These are phyloP conservation scores for Salmacisia buchloeana DNA, from an alignment of 1,284 basidiomycete genomes.

Conservation along the genomic window DNA sequence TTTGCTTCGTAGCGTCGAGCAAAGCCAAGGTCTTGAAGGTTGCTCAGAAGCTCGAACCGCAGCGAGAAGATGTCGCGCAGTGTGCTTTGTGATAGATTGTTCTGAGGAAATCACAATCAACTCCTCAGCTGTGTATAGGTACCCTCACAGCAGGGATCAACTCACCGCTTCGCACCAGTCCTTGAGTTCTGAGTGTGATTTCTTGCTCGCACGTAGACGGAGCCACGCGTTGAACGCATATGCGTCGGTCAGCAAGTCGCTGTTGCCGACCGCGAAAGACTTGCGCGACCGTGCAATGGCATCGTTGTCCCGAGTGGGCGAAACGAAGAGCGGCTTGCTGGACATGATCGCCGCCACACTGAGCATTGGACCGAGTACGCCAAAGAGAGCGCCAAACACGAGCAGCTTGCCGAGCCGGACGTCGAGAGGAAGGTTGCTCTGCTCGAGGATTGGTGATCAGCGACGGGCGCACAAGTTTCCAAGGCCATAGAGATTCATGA, in stretches of 20 bases:
- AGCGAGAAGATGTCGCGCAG: constrained; percentile 76
- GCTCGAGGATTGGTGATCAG: constrained; percentile 6
- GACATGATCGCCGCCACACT: constrained; percentile 68
- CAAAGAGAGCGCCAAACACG: constrained; percentile 45
- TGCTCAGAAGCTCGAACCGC: constrained; percentile 69
- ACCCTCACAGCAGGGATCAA: no score
- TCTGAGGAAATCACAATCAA: constrained; percentile 54
- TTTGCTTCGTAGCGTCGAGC: constrained; percentile 48
- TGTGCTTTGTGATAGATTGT: constrained; percentile 72
- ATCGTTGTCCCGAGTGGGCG: constrained; percentile 74
- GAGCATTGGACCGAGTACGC: constrained; percentile 43
- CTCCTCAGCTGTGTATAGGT: no score
- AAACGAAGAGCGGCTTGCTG: constrained; percentile 77
- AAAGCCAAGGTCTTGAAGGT: constrained; percentile 71
- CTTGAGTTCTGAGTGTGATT: constrained; percentile 56
- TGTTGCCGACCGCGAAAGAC: constrained; percentile 66
- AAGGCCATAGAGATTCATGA: no score
- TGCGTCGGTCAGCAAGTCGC: constrained; percentile 78
- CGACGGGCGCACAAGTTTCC: background rate
- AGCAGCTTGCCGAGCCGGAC: constrained; percentile 76
- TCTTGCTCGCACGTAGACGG: constrained; percentile 57
- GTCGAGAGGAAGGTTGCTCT: constrained; percentile 74
- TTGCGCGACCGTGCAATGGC: constrained; percentile 69
- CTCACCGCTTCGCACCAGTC: constrained; percentile 72
- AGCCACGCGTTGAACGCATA: constrained; percentile 69